phyloP scores from a whole-genome alignment of 2,329 filamentous ascomycete species.

The Trichoderma semiorbis region DNA sequence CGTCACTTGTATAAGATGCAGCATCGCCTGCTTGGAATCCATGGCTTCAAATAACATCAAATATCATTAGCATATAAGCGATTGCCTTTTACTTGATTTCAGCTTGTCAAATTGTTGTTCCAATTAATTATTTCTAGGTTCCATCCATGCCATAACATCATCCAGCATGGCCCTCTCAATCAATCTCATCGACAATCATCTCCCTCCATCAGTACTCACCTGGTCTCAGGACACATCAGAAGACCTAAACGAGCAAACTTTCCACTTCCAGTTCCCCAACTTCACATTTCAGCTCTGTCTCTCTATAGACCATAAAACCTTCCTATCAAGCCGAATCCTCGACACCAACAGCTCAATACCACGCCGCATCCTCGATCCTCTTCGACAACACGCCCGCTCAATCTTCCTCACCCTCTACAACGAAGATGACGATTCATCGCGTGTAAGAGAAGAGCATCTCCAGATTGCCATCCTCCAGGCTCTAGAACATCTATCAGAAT shows the following conservation, averaged over 20 bases:
- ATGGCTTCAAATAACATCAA: neutral
- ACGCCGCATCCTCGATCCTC: slow-evolving; percentile 19
- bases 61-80: neutral
- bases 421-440: neutral
- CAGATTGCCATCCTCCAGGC: neutral
- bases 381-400: slow-evolving; percentile 20
- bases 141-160: neutral
- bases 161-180: neutral
- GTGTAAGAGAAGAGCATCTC: neutral
- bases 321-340: neutral
- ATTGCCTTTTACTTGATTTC: neutral
- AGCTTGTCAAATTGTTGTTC: neutral
- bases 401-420: slow-evolving; percentile 12
- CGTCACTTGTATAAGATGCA: neutral
- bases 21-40: neutral
- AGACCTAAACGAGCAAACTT: neutral
- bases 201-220: neutral
- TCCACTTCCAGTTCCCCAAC: neutral
- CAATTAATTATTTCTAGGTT: accelerated
- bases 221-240: neutral
- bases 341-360: slow-evolving; percentile 3
- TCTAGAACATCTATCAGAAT: neutral
- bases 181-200: neutral
- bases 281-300: neutral
- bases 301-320: neutral